These are phyloP conservation scores for Clathrospora elynae DNA, from an alignment of 2,329 filamentous ascomycete genomes.

Conservation along the genomic window DNA sequence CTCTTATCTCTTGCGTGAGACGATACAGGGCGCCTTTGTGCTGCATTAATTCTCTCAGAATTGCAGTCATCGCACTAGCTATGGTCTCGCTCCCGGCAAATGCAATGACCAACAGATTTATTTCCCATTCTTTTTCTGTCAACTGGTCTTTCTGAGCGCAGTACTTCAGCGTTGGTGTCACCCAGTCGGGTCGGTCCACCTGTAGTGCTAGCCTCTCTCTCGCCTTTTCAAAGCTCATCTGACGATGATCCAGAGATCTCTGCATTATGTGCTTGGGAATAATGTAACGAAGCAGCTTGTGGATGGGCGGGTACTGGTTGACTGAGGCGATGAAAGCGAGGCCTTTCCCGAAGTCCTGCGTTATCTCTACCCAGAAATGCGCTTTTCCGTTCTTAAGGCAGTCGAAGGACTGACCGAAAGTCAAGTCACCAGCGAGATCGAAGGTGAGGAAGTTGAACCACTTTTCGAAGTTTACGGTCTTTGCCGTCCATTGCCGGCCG, in stretches of 20 bases:
- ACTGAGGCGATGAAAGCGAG: slow-evolving; percentile 36
- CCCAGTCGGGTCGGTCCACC: slow-evolving; percentile 34
- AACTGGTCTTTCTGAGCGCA: slow-evolving; percentile 25
- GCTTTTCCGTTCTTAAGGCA: slow-evolving; percentile 45
- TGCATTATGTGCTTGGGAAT: slow-evolving; percentile 34
- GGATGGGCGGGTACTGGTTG: slow-evolving; percentile 32
- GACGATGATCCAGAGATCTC: slow-evolving; percentile 28
- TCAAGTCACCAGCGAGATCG: slow-evolving; percentile 52
- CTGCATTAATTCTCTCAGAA: slow-evolving; percentile 41
- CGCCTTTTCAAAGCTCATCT: slow-evolving; percentile 31
- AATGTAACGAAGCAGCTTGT: slow-evolving; percentile 29
- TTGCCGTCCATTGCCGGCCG: slow-evolving; percentile 10
- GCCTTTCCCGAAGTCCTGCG: slow-evolving; percentile 34
- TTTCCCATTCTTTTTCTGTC: slow-evolving; percentile 44
- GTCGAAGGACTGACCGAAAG: slow-evolving; percentile 57
- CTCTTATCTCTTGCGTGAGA: slow-evolving; percentile 33
- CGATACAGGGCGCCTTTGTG: slow-evolving; percentile 33
- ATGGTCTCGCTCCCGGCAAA: slow-evolving; percentile 54
- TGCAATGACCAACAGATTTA: slow-evolving; percentile 47
- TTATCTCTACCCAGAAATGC: slow-evolving; percentile 49
- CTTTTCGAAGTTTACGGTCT: slow-evolving; percentile 22
- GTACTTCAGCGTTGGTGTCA: slow-evolving; percentile 33
- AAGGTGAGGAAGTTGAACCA: slow-evolving; percentile 31
- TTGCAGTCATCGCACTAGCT: slow-evolving; percentile 47
- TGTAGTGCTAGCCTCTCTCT: slow-evolving; percentile 28